These are phyloP conservation scores for Stentor coeruleus DNA, from an alignment of 73 alveolate genomes.

Conservation along the genomic window DNA sequence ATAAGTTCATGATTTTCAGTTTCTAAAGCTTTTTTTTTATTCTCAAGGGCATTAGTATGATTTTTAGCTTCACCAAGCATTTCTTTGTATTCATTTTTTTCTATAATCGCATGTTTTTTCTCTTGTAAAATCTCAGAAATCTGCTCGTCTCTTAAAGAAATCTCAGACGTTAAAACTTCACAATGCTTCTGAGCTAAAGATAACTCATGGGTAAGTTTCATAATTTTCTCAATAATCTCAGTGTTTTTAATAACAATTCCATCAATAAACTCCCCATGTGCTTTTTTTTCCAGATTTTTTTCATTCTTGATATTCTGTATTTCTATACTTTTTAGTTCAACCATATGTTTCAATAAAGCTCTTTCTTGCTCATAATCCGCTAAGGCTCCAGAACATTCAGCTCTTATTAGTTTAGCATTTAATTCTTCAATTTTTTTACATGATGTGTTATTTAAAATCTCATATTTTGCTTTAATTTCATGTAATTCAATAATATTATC, in stretches of 20 bases:
- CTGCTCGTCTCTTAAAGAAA: no score
- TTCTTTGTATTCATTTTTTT: no score
- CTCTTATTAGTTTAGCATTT: background rate
- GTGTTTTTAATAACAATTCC: no score
- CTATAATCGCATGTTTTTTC: no score
- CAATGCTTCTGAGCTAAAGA: no score
- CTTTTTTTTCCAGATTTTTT: background rate
- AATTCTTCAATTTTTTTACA: conserved; percentile 28
- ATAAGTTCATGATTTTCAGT: background rate
- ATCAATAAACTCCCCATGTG: background rate
- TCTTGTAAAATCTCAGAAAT: no score
- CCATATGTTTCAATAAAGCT: background rate
- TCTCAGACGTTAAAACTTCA: no score
- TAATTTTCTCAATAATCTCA: no score
- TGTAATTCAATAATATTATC: conserved; percentile 17
- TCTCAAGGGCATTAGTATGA: no score
- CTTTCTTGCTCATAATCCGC: background rate
- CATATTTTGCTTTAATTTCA: conserved; percentile 19
- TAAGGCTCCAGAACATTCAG: background rate
- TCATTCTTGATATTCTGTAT: background rate
- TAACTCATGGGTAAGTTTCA: no score
- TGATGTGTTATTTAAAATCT: background rate
- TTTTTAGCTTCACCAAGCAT: no score
- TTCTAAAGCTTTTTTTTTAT: background rate
- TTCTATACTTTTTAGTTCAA: background rate